Conservation (phyloP, 768 basidiomycete species). For the Austroboletus eburneus region DNA sequence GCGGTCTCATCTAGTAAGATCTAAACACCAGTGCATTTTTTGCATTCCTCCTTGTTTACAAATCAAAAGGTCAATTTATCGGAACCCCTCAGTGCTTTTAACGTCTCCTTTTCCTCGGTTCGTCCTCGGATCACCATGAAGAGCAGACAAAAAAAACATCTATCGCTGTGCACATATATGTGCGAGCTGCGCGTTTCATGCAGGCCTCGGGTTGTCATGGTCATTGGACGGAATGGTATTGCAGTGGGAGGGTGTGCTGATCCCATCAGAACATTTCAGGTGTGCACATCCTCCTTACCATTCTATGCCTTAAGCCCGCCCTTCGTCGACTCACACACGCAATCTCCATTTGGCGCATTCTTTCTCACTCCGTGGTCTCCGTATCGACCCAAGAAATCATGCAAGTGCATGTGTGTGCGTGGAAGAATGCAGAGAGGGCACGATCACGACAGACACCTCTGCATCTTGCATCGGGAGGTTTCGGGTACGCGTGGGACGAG, state of each 20-base stretch:
- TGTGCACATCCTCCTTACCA: neutral
- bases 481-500: neutral
- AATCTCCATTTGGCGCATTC: slow-evolving; percentile 18
- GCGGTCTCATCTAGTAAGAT: neutral
- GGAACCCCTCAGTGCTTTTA: neutral
- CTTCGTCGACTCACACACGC: slow-evolving; percentile 10
- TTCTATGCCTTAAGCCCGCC: slow-evolving; percentile 49
- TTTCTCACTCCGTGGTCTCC: slow-evolving; percentile 14
- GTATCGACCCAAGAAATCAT: slow-evolving; percentile 57
- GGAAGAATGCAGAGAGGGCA: slow-evolving; percentile 45
- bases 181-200: neutral
- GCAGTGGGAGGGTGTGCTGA: neutral
- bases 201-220: slow-evolving; percentile 1
- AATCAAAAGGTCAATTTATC: neutral
- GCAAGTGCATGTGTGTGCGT: slow-evolving; percentile 62
- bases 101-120: neutral
- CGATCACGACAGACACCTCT: slow-evolving; percentile 36
- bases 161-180: neutral
- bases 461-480: slow-evolving; percentile 42
- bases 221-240: neutral
- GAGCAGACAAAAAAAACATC: neutral
- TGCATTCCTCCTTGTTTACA: neutral
- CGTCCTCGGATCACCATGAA: slow-evolving; percentile 2
- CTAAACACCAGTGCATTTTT: neutral
- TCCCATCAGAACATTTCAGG: slow-evolving; percentile 8